A percentile compares a stretch with the other conserved stretches of the same genome.
phyloP scores from a whole-genome alignment of 345 rosid genomes.

The Erodium maritimum region DNA sequence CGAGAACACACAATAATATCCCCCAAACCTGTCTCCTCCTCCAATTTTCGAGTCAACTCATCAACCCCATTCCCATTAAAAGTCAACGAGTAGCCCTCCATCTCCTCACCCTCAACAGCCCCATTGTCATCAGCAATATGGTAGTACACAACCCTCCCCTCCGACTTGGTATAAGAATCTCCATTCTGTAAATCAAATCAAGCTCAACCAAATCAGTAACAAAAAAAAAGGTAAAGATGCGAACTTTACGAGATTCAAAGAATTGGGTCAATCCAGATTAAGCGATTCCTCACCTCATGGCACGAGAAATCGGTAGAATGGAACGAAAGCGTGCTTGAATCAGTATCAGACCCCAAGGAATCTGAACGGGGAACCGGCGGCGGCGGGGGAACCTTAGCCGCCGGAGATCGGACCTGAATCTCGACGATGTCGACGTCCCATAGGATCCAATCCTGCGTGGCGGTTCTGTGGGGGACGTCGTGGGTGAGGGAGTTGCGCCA shows the following conservation, averaged over 20 bases:
- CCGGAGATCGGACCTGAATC: too few relatives aligned
- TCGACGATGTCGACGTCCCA: constrained; percentile 71
- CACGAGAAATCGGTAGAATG: too few relatives aligned
- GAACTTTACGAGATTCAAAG: too few relatives aligned
- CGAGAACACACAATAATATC: constrained; percentile 75
- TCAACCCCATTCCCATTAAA: constrained; percentile 73
- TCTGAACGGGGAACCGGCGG: too few relatives aligned
- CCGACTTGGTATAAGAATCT: constrained; percentile 50
- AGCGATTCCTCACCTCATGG: too few relatives aligned
- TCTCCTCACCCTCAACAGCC: constrained; percentile 62
- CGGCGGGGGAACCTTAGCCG: too few relatives aligned
- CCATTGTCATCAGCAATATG: constrained; percentile 71
- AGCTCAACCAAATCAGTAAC: too few relatives aligned
- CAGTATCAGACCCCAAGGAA: too few relatives aligned
- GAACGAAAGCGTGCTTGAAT: too few relatives aligned
- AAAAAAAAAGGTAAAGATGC: too few relatives aligned
- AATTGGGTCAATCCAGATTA: too few relatives aligned
- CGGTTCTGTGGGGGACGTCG: constrained; percentile 46
- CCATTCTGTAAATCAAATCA: constrained; percentile 30
- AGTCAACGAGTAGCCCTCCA: constrained; percentile 43
- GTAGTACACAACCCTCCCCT: constrained; percentile 73
- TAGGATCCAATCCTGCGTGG: constrained; percentile 53
- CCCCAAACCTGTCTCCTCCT: constrained; percentile 57
- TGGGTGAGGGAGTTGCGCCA: constrained; percentile 77
- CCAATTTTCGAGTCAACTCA: constrained; percentile 54